Conservation (phyloP, 106 monocot species). For the Acorus gramineus region DNA sequence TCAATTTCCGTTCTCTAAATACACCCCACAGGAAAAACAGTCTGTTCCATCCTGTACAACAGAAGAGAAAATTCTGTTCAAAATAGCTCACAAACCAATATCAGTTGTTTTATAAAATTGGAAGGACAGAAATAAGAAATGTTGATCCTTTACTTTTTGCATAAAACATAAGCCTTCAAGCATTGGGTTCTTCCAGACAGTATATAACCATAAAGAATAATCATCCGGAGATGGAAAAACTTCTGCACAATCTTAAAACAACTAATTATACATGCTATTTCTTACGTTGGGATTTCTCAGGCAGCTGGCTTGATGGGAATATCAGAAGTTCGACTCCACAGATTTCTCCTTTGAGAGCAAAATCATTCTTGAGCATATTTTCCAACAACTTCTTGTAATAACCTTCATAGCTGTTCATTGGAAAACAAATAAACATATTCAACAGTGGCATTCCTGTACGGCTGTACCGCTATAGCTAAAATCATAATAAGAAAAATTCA, state of each 20-base stretch:
- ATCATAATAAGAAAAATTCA: neutral
- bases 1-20: constrained; percentile 32
- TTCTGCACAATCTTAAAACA: too few species aligned
- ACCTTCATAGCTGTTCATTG: constrained; percentile 47
- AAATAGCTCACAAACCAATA: too few species aligned
- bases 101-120: too few species aligned
- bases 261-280: neutral
- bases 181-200: too few species aligned
- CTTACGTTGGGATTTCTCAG: constrained; percentile 68
- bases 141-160: too few species aligned
- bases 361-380: constrained; percentile 51
- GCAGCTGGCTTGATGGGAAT: constrained; percentile 65
- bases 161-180: too few species aligned
- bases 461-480: neutral
- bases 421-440: constrained; percentile 2
- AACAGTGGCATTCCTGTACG: neutral
- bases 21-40: constrained; percentile 85
- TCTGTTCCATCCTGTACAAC: constrained; percentile 65
- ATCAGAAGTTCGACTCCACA: constrained; percentile 66
- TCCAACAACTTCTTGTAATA: constrained; percentile 69
- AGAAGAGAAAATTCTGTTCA: too few species aligned
- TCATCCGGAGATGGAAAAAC: too few species aligned
- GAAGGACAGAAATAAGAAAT: too few species aligned
- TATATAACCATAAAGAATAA: neutral
- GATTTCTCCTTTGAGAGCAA: constrained; percentile 59